These are phyloP conservation scores for Clavariopsis aquatica DNA, from an alignment of 495 filamentous ascomycete species.

Conservation along the genomic window DNA sequence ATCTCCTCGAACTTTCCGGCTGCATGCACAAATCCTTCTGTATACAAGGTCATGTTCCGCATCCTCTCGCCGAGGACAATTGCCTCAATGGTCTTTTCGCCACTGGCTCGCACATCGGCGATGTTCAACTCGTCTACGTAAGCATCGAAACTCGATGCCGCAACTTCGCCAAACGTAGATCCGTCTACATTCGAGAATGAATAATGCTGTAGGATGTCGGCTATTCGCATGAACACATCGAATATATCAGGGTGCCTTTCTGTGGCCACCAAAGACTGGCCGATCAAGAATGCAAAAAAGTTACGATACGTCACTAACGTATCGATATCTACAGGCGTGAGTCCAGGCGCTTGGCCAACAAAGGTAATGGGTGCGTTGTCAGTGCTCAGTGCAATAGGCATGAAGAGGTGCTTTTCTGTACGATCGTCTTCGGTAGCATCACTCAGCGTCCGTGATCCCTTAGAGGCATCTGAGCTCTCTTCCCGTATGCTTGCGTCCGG, in stretches of 20 bases:
- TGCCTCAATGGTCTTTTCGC: conserved; percentile 88
- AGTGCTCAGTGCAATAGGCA: conserved; percentile 54
- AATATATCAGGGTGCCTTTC: conserved; percentile 67
- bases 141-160: conserved; percentile 69
- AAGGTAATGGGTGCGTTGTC: conserved; percentile 41
- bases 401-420: conserved; percentile 66
- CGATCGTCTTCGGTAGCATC: conserved; percentile 44
- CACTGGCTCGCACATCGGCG: conserved; percentile 76
- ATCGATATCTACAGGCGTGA: conserved; percentile 61
- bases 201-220: conserved; percentile 67
- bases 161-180: conserved; percentile 79
- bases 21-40: conserved; percentile 90
- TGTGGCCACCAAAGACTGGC: conserved; percentile 78
- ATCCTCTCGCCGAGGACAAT: conserved; percentile 85
- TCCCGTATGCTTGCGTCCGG: conserved; percentile 25
- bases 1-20: conserved; percentile 84
- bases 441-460: conserved; percentile 37
- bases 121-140: conserved; percentile 75
- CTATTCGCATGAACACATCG: conserved; percentile 69
- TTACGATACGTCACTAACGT: conserved; percentile 78
- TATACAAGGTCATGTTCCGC: conserved; percentile 77
- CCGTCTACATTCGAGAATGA: conserved; percentile 80
- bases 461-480: conserved; percentile 39
- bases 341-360: conserved; percentile 42
- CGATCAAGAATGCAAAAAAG: conserved; percentile 83